Percentiles rank a stretch among this genome's conserved stretches.
phyloP scores from a whole-genome alignment of 805 yeast genomes.

The Yamadazyma ubonensis region DNA sequence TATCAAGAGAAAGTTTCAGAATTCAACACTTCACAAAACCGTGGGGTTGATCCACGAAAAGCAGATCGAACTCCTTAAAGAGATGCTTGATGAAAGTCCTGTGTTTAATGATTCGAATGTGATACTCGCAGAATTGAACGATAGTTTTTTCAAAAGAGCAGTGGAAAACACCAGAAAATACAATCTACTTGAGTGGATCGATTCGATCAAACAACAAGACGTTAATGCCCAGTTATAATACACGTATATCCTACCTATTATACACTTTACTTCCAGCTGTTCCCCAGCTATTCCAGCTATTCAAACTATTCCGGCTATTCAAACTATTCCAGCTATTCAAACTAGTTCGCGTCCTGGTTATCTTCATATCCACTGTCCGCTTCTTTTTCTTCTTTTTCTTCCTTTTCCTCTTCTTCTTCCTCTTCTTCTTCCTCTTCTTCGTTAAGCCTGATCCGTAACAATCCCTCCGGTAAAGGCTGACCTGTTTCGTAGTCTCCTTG shows the following conservation, averaged over 20 bases:
- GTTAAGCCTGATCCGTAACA: conserved; percentile 57
- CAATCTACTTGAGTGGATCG: conserved; percentile 19
- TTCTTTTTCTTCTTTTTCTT: conserved; percentile 1
- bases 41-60: conserved; percentile 24
- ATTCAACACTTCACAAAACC: conserved; percentile 48
- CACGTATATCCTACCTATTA: conserved; percentile 3
- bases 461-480: conserved; percentile 61
- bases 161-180: conserved; percentile 7
- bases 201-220: conserved; percentile 21
- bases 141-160: conserved; percentile 10
- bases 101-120: conserved; percentile 11
- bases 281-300: too few species aligned
- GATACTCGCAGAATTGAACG: conserved; percentile 11
- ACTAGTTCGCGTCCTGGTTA: conserved; percentile 2
- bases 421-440: conserved; percentile 18
- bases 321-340: too few species aligned
- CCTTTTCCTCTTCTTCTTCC: conserved; percentile 3
- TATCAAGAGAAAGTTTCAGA: conserved; percentile 36
- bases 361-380: neutral
- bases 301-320: too few species aligned
- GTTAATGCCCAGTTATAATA: conserved; percentile 10
- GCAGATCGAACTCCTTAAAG: conserved; percentile 13
- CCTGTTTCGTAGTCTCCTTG: conserved; percentile 41
- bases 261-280: conserved; percentile 1
- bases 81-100: conserved; percentile 12